Evolutionary conservation across 1,139 yeast species (phyloP).

Genomic region (Sugiyamaella grinbergsii): DNA sequence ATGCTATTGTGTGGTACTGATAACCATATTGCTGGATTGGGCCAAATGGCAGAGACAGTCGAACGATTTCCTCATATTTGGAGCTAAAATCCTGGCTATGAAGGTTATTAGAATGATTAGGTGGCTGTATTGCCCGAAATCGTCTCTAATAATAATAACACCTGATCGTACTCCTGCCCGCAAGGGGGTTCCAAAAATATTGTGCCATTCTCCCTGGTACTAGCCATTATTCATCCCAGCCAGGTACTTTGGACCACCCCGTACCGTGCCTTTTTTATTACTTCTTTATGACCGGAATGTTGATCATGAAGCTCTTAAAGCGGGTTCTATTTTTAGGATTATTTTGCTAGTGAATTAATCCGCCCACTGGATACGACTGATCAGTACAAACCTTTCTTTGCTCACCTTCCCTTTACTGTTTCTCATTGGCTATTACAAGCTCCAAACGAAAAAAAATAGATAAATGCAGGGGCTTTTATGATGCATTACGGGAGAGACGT

Average conservation of each 20-base stretch:
- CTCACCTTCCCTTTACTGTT: conserved; percentile 57
- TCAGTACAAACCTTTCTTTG: conserved; percentile 51
- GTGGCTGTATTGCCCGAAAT: conserved; percentile 60
- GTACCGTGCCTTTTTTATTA: conserved; percentile 30
- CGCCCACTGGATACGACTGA: conserved; percentile 42
- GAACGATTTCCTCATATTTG: conserved; percentile 46
- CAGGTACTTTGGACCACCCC: conserved; percentile 40
- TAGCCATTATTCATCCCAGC: conserved; percentile 56
- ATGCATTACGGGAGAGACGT: conserved; percentile 47
- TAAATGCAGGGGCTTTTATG: conserved; percentile 53
- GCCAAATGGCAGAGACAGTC: conserved; percentile 59
- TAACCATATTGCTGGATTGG: conserved; percentile 62
- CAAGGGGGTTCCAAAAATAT: conserved; percentile 55
- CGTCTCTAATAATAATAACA: conserved; percentile 49
- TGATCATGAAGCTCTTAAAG: conserved; percentile 27
- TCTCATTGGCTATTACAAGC: conserved; percentile 67
- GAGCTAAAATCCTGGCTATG: conserved; percentile 55
- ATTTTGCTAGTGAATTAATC: conserved; percentile 50
- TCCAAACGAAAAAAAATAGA: conserved; percentile 49
- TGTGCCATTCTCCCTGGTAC: conserved; percentile 60
- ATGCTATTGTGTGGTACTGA: conserved; percentile 65
- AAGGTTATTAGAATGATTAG: conserved; percentile 55
- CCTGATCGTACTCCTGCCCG: conserved; percentile 54
- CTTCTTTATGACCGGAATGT: conserved; percentile 45
- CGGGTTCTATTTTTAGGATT: conserved; percentile 52